A percentile compares a stretch with the other conserved stretches of the same genome.
Conservation (phyloP, 2,329 filamentous ascomycete genomes). For the Aspergillus costaricaensis region DNA sequence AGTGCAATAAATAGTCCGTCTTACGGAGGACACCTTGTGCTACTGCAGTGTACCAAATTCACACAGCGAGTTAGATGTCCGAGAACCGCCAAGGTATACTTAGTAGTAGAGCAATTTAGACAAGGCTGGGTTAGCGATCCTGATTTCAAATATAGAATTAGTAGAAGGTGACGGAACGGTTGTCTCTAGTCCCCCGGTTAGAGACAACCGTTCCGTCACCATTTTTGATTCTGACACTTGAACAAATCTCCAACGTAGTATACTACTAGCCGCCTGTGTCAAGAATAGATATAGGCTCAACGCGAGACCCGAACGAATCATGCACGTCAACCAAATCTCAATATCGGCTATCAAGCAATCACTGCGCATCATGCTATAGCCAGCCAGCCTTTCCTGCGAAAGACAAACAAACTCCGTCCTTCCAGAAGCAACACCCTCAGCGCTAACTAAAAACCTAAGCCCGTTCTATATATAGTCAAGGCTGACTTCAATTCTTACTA, state of each 20-base stretch:
- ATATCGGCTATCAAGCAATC: too few relatives aligned
- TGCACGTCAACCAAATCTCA: too few relatives aligned
- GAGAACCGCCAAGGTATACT: neutral
- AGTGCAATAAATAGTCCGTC: too few relatives aligned
- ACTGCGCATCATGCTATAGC: neutral
- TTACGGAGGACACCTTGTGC: neutral
- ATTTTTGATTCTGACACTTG: neutral
- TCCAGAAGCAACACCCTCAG: neutral
- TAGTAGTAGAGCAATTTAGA: neutral
- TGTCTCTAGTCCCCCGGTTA: neutral
- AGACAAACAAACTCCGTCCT: neutral
- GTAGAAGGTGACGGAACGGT: neutral
- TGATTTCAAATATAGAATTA: neutral
- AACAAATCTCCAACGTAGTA: neutral
- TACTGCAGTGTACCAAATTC: neutral
- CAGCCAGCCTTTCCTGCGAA: neutral
- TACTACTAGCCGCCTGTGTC: too few relatives aligned
- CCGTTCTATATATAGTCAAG: conserved; percentile 1
- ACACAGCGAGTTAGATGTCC: neutral
- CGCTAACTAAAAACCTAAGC: neutral
- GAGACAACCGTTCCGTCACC: too few relatives aligned
- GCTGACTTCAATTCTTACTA: neutral
- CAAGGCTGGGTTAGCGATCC: neutral
- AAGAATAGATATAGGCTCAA: too few relatives aligned
- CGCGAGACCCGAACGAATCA: too few relatives aligned